Percentiles rank a stretch among this genome's conserved stretches.
phyloP scores from a whole-genome alignment of 306 rosid species.

The Elaeagnus macrophylla region DNA sequence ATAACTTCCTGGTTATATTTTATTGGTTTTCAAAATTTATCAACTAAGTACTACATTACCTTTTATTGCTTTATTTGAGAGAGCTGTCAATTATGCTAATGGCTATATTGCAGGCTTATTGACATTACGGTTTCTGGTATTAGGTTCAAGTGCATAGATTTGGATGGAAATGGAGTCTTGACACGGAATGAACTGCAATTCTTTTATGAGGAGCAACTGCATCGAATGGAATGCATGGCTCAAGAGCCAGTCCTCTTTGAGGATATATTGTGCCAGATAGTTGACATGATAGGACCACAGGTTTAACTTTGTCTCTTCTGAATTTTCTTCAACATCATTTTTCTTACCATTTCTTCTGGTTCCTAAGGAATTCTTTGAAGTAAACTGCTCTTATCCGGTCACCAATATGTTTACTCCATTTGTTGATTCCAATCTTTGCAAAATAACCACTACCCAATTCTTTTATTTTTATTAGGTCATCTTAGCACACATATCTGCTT shows the following conservation, averaged over 20 bases:
- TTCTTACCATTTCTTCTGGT: conserved; percentile 5
- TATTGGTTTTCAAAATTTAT: too few species aligned
- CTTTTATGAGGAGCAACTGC: conserved; percentile 98
- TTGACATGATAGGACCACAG: conserved; percentile 96
- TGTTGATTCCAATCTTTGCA: too few species aligned
- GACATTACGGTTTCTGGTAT: conserved; percentile 22
- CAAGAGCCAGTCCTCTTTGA: conserved; percentile 99
- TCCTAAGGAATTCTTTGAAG: neutral
- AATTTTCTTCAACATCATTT: conserved; percentile 9
- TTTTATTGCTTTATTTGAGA: conserved; percentile 5
- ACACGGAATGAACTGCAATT: conserved; percentile 92
- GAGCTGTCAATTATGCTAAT: conserved; percentile 3
- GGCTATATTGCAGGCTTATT: conserved; percentile 11
- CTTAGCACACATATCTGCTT: too few species aligned
- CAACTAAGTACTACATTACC: conserved; percentile 3
- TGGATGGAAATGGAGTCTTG: conserved; percentile 89
- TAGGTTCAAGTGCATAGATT: conserved; percentile 98
- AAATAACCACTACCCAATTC: too few species aligned
- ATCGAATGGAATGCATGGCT: conserved; percentile 99
- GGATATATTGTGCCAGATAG: conserved; percentile 93
- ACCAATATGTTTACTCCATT: neutral
- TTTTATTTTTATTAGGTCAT: too few species aligned
- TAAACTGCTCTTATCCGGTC: neutral
- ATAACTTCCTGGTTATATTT: too few species aligned
- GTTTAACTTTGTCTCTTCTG: conserved; percentile 37